Percentiles rank a stretch among this genome's conserved stretches.
Evolutionary conservation across 129 eudicot species (phyloP).

Genomic region (Centrapalus pauciflorus): DNA sequence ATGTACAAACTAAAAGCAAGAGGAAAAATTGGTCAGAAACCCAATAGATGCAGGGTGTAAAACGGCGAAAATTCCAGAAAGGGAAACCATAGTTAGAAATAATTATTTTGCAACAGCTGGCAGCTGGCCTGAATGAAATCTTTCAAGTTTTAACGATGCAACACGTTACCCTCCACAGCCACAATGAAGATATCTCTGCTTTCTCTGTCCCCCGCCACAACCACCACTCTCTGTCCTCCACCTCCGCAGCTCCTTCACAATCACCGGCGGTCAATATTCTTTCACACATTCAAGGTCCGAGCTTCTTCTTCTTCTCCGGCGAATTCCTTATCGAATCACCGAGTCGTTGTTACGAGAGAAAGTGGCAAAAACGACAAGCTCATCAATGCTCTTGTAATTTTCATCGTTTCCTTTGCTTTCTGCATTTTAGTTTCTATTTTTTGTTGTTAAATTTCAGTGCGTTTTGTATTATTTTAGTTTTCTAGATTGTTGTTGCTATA

Average conservation of each 20-base stretch:
- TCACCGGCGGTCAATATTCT: conserved; percentile 22
- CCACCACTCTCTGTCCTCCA: conserved; percentile 16
- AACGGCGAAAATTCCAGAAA: background rate
- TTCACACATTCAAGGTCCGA: conserved; percentile 17
- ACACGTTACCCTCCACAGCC: conserved; percentile 34
- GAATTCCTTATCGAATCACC: conserved; percentile 28
- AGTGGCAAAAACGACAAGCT: conserved; percentile 90
- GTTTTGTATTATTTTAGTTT: background rate
- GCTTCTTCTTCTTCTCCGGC: conserved; percentile 18
- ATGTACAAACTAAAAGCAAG: background rate
- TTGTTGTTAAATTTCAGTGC: background rate
- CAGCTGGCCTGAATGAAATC: background rate
- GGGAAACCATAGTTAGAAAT: background rate
- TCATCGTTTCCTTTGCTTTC: background rate
- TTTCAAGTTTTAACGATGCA: background rate
- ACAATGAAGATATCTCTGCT: conserved; percentile 15
- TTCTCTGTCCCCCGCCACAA: too few relatives aligned
- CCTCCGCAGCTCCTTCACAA: conserved; percentile 21
- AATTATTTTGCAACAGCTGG: conserved; percentile 27
- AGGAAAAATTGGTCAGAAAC: background rate
- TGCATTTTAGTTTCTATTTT: background rate
- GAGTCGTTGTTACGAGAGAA: conserved; percentile 87
- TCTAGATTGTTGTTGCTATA: background rate
- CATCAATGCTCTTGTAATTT: conserved; percentile 64
- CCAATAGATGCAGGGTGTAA: background rate